Evolutionary conservation across 805 yeast species (phyloP).

Genomic region (Scheffersomyces lignosus): DNA sequence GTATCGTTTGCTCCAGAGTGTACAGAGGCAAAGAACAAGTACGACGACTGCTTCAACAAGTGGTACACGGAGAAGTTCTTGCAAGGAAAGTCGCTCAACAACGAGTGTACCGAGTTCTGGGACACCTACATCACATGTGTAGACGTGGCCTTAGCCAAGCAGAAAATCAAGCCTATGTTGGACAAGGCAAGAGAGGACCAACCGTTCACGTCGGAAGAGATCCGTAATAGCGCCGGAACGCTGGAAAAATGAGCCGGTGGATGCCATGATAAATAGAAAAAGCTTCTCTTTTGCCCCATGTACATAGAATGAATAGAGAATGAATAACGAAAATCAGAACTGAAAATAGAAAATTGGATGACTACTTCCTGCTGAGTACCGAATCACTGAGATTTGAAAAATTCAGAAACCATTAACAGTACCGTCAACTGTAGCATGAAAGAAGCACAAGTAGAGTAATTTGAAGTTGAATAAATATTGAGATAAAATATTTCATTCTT

Average conservation of each 20-base stretch:
- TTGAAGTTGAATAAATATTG: too few relatives aligned
- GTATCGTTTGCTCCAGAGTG: constrained; percentile 95
- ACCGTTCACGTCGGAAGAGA: constrained; percentile 55
- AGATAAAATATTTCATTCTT: too few relatives aligned
- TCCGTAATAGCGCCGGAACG: constrained; percentile 24
- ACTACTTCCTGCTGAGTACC: not conserved
- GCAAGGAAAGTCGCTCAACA: constrained; percentile 53
- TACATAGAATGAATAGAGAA: too few relatives aligned
- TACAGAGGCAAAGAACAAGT: constrained; percentile 77
- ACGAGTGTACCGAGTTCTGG: constrained; percentile 93
- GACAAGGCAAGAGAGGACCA: constrained; percentile 90
- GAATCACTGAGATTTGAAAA: too few relatives aligned
- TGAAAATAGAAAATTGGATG: constrained; percentile 5
- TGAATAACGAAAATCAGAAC: constrained; percentile 1
- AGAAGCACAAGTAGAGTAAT: too few relatives aligned
- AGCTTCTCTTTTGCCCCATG: too few relatives aligned
- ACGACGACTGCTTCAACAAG: constrained; percentile 89
- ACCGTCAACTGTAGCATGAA: too few relatives aligned
- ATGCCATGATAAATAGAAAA: constrained; percentile 6
- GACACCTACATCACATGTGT: constrained; percentile 85
- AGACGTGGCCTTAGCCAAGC: constrained; percentile 63
- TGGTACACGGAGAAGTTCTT: constrained; percentile 93
- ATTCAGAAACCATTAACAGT: too few relatives aligned
- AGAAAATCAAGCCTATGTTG: constrained; percentile 77
- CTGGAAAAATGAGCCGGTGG: constrained; percentile 25